Base-by-base conservation (phyloP, 192 early-diverging fungal species). In the Borealophlyctis nickersoniae region DNA sequence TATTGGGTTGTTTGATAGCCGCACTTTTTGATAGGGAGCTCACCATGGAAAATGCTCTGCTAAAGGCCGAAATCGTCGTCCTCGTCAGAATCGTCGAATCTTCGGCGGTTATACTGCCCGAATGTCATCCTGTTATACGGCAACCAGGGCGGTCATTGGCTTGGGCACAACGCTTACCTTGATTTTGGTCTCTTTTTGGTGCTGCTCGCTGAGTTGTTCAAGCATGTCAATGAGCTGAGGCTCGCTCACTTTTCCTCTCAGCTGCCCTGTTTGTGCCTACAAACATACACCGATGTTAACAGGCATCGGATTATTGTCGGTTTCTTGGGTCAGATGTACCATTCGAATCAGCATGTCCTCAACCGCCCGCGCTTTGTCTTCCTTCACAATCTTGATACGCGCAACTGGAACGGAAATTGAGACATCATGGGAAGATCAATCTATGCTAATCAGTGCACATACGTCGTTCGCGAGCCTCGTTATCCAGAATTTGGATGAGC, bases 261-360 rank as follows among this genome's bases (percentile, higher is more conserved):
- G 75, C 73, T 94, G 92, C 19, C 89, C 88, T 26, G 81, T 74
- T 70, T 87, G 87, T 2, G 89, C 92, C 78, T 80, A 24, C 36
- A 1, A n/a, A 22, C 14, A 26, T 28, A 1, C 2, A 0, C 0
- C 2, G 13, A 24, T 1, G 29, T 26, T 11, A 0, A 23, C 14
- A 45, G 9, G 2, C 48, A 14, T 65, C 51, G 32, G 1, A 11
- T 58, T 14, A 14, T 32, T 35, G 34, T 1, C 14, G n/a, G 27
- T 13, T n/a, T 23, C n/a, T 9, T 23, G 11, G n/a, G 63, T 31
- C 16, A n/a, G 11, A 26, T 31, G 5, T 52, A 80, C 78, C 95
- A 95, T 98, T 29, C 89, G 83, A 61, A 98, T 85, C 52, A 98
- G 78, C 65, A 94, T 78, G 58, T 92, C 91, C 66, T 98, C 92